Conservation (phyloP, 257 asterid species). For the Rehmannia glutinosa region DNA sequence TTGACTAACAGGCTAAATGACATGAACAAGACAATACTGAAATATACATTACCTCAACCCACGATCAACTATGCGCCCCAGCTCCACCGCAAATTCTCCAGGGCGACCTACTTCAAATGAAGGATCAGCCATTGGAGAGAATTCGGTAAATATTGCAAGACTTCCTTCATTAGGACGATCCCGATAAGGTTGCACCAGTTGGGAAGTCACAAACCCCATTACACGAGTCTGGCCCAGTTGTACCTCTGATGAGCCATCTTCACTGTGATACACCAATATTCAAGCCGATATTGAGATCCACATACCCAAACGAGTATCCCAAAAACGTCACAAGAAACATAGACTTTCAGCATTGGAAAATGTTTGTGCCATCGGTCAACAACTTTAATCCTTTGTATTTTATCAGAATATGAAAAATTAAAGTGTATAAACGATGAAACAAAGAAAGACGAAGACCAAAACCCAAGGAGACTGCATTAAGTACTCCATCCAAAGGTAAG, state of each 20-base stretch:
- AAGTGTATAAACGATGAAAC: no score
- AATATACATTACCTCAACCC: constrained; percentile 65
- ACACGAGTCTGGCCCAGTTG: constrained; percentile 90
- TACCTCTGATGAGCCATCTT: constrained; percentile 96
- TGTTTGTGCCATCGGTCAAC: background rate
- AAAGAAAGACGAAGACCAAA: no score
- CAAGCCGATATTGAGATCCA: background rate
- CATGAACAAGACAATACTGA: background rate
- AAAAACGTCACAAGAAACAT: background rate
- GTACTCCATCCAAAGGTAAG: no score
- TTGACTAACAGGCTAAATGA: background rate
- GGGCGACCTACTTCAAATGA: constrained; percentile 91
- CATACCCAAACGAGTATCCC: background rate
- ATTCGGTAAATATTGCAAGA: constrained; percentile 79
- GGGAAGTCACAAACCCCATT: constrained; percentile 78
- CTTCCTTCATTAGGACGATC: constrained; percentile 93
- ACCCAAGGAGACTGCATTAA: no score
- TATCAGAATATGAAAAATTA: background rate
- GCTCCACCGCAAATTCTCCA: constrained; percentile 83
- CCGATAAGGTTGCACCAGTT: constrained; percentile 84
- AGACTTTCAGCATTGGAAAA: no score
- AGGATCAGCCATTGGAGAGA: constrained; percentile 99
- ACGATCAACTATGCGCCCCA: constrained; percentile 94
- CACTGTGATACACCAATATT: constrained; percentile 46
- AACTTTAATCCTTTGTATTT: background rate